A percentile compares a stretch with the other conserved stretches of the same genome.
These are phyloP conservation scores for Populus nigra DNA, from an alignment of 345 rosid species.

Conservation along the genomic window DNA sequence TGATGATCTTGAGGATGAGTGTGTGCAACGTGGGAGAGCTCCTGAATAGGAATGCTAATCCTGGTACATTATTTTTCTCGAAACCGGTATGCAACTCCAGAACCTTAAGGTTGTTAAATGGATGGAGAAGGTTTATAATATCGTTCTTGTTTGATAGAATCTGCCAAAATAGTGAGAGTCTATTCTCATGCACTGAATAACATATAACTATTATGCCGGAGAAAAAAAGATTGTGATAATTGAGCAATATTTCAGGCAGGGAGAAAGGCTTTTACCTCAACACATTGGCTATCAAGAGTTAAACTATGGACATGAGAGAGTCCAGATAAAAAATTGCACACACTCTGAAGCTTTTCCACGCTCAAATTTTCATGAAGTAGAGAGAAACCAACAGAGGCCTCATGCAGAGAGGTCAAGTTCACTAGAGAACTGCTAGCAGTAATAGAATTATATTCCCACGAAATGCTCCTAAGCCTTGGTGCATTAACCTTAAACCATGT, in stretches of 20 bases:
- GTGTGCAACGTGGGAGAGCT: slow-evolving; percentile 55
- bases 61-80: slow-evolving; percentile 45
- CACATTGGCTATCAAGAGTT: slow-evolving; percentile 54
- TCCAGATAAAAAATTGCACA: slow-evolving; percentile 47
- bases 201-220: too few species aligned
- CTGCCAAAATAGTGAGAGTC: slow-evolving; percentile 35
- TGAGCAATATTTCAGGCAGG: too few species aligned
- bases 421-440: slow-evolving; percentile 36
- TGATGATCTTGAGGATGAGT: slow-evolving; percentile 53
- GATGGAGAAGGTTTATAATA: slow-evolving; percentile 28
- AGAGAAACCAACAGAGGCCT: slow-evolving; percentile 50
- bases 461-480: slow-evolving; percentile 36
- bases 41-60: slow-evolving; percentile 58
- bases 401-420: slow-evolving; percentile 40
- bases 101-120: slow-evolving; percentile 49
- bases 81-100: slow-evolving; percentile 59
- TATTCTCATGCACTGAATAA: too few species aligned
- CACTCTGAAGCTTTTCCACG: slow-evolving; percentile 37
- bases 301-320: slow-evolving; percentile 41
- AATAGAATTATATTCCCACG: slow-evolving; percentile 56
- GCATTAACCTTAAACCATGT: slow-evolving; percentile 58
- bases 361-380: slow-evolving; percentile 32
- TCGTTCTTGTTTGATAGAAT: slow-evolving; percentile 48
- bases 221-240: too few species aligned
- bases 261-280: slow-evolving; percentile 47